Conservation (phyloP, 129 eudicot genomes). For the Solidago caesia region DNA sequence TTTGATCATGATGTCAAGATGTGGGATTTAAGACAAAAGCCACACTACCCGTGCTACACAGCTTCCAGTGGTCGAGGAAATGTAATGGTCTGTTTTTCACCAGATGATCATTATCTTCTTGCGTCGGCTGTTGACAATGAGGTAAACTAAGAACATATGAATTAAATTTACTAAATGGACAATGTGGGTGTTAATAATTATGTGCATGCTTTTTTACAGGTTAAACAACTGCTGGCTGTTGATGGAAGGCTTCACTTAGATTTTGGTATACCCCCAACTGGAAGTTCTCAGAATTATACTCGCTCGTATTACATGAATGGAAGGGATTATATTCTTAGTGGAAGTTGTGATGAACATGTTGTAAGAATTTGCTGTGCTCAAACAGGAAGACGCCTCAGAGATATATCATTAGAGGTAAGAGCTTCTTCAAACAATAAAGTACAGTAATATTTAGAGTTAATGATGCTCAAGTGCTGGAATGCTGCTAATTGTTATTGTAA, state of each 20-base stretch:
- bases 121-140: conserved; percentile 95
- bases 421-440: too few relatives aligned
- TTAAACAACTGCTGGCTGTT: conserved; percentile 85
- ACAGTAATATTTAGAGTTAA: too few relatives aligned
- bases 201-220: conserved; percentile 37
- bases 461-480: neutral
- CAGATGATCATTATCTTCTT: conserved; percentile 91
- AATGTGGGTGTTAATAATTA: neutral
- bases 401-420: conserved; percentile 75
- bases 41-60: conserved; percentile 74
- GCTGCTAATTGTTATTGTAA: neutral
- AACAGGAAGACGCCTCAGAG: conserved; percentile 92
- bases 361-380: conserved; percentile 90
- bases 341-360: conserved; percentile 94
- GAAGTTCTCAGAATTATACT: conserved; percentile 87
- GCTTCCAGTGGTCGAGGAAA: conserved; percentile 81
- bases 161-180: neutral
- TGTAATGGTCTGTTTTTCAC: conserved; percentile 98
- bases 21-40: conserved; percentile 96
- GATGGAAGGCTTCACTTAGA: conserved; percentile 90
- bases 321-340: conserved; percentile 85
- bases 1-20: conserved; percentile 90
- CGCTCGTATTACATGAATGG: conserved; percentile 98
- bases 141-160: conserved; percentile 39
- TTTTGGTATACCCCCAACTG: conserved; percentile 77